A percentile compares a stretch with the other conserved stretches of the same genome.
phyloP scores from a whole-genome alignment of 306 rosid genomes.

The Hylodesmum podocarpum region DNA sequence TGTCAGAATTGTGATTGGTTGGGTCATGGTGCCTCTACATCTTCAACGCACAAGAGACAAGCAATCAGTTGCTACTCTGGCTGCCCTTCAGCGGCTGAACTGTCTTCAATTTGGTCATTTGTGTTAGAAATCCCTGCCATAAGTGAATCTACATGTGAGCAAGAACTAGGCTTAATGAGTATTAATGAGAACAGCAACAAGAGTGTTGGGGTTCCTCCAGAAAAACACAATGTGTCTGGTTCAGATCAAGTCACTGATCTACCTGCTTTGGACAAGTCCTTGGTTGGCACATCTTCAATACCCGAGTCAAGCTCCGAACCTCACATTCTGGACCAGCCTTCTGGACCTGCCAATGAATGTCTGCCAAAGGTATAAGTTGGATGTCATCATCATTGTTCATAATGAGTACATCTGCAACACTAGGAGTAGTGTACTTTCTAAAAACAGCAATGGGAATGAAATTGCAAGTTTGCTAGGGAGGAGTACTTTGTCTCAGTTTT shows the following conservation, averaged over 20 bases:
- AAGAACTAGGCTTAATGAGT: slow-evolving; percentile 87
- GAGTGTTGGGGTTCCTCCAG: slow-evolving; percentile 44
- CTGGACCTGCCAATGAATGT: slow-evolving; percentile 46
- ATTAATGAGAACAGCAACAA: slow-evolving; percentile 67
- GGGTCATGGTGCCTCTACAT: slow-evolving; percentile 61
- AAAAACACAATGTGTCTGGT: slow-evolving; percentile 40
- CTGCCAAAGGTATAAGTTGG: slow-evolving; percentile 67
- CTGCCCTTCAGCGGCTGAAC: slow-evolving; percentile 89
- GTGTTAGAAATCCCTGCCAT: slow-evolving; percentile 52
- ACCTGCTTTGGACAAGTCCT: slow-evolving; percentile 37
- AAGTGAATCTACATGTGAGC: slow-evolving; percentile 74
- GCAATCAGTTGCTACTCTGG: slow-evolving; percentile 81
- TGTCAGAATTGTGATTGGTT: slow-evolving; percentile 96
- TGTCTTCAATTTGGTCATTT: slow-evolving; percentile 94
- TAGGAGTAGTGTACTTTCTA: neutral
- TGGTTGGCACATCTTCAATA: slow-evolving; percentile 54
- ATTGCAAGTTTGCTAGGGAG: slow-evolving; percentile 5
- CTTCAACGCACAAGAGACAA: slow-evolving; percentile 74
- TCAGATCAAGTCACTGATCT: slow-evolving; percentile 43
- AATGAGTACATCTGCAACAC: neutral
- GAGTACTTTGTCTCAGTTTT: neutral
- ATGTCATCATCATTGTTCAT: neutral
- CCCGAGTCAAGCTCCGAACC: slow-evolving; percentile 46
- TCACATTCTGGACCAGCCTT: slow-evolving; percentile 42
- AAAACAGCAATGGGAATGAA: neutral